Evolutionary conservation across 2,329 filamentous ascomycete species (phyloP).

Genomic region (Thielaviopsis musarum): DNA sequence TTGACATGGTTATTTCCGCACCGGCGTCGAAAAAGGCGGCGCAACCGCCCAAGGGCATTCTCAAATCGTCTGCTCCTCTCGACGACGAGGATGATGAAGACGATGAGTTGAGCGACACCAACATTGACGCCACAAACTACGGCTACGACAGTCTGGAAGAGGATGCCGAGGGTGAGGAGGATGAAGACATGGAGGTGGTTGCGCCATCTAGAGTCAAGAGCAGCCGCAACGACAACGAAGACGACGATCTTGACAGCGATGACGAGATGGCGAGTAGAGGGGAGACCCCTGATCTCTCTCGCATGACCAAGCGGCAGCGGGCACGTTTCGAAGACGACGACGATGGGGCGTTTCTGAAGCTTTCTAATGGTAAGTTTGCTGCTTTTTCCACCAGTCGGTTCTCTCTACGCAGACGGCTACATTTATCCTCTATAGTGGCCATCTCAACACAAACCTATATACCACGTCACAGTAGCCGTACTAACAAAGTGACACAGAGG

Average conservation of each 20-base stretch:
- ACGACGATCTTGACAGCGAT: conserved; percentile 23
- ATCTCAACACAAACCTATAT: background rate
- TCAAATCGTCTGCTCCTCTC: conserved; percentile 16
- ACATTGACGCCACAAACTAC: conserved; percentile 24
- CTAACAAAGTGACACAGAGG: conserved; percentile 27
- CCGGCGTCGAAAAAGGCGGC: conserved; percentile 15
- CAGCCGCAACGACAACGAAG: conserved; percentile 21
- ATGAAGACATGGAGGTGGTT: conserved; percentile 19
- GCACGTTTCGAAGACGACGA: conserved; percentile 38
- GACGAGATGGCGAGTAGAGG: conserved; percentile 29
- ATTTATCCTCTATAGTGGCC: too few species aligned
- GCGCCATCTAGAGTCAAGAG: background rate
- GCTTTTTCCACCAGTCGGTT: too few species aligned
- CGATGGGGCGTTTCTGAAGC: conserved; percentile 34
- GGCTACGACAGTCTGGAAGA: conserved; percentile 31
- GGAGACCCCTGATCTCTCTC: conserved; percentile 36
- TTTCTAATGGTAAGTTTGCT: conserved; percentile 36
- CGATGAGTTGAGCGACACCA: conserved; percentile 40
- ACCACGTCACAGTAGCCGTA: background rate
- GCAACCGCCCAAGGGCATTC: conserved; percentile 5
- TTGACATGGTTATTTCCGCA: conserved; percentile 28
- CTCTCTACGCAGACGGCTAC: too few species aligned
- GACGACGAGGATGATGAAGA: conserved; percentile 32
- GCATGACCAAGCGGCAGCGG: conserved; percentile 44
- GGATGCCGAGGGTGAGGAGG: conserved; percentile 31